A percentile compares a stretch with the other conserved stretches of the same genome.
phyloP scores from a whole-genome alignment of 768 basidiomycete species.

The Tulasnella sp. region DNA sequence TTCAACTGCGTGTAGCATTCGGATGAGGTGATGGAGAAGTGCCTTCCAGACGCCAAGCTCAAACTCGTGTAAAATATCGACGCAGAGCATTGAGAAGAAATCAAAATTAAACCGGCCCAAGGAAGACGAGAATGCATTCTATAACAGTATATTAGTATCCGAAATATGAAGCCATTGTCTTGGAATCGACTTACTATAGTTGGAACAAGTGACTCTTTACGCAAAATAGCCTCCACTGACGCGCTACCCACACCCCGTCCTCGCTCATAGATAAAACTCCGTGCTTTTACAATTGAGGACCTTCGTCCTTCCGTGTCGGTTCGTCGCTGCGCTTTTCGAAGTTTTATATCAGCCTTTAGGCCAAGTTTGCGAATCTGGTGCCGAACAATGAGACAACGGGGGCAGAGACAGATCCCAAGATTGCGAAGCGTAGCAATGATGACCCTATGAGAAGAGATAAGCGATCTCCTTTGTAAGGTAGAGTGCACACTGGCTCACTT shows the following conservation, averaged over 20 bases:
- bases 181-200: conserved; percentile 16
- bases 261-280: conserved; percentile 27
- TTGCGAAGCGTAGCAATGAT: conserved; percentile 13
- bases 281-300: neutral
- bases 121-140: conserved; percentile 45
- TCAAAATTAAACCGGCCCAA: conserved; percentile 40
- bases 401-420: conserved; percentile 43
- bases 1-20: conserved; percentile 6
- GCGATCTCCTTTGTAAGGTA: neutral
- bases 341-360: neutral
- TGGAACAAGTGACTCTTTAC: conserved; percentile 27
- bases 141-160: neutral
- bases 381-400: conserved; percentile 41
- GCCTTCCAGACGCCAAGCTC: conserved; percentile 50
- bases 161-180: neutral
- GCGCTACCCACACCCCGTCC: conserved; percentile 22
- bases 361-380: conserved; percentile 30
- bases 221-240: conserved; percentile 14
- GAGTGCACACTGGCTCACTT: conserved; percentile 40
- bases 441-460: neutral
- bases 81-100: conserved; percentile 41
- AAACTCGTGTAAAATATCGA: conserved; percentile 50
- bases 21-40: conserved; percentile 47
- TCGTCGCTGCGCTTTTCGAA: neutral
- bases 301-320: neutral